phyloP scores from a whole-genome alignment of 2,329 filamentous ascomycete genomes.

The Hymenoscyphus infarciens region DNA sequence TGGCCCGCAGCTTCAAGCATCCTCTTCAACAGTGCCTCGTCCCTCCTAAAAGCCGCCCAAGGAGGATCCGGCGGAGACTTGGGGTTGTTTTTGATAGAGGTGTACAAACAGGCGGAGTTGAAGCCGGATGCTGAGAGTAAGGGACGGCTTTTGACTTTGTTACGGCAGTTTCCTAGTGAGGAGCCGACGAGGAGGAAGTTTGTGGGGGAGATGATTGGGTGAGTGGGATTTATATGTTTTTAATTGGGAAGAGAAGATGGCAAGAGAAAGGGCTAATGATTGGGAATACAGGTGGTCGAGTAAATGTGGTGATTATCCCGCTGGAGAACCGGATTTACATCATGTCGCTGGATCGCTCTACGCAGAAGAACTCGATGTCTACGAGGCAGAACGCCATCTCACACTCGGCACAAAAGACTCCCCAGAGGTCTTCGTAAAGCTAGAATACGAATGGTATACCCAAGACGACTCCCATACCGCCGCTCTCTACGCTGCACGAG shows the following conservation, averaged over 20 bases:
- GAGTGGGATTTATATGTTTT: constrained; percentile 36
- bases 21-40: constrained; percentile 76
- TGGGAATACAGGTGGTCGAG: constrained; percentile 65
- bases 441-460: constrained; percentile 94
- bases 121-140: constrained; percentile 71
- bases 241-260: no score
- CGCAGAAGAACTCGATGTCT: constrained; percentile 88
- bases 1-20: constrained; percentile 85
- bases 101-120: constrained; percentile 83
- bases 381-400: constrained; percentile 90
- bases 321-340: constrained; percentile 90
- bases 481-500: constrained; percentile 79
- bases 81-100: constrained; percentile 81
- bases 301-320: constrained; percentile 80
- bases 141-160: constrained; percentile 70
- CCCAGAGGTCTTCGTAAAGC: constrained; percentile 69
- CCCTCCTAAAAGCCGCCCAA: constrained; percentile 87
- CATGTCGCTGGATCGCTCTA: constrained; percentile 85
- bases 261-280: constrained; percentile 9
- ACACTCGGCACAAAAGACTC: constrained; percentile 87
- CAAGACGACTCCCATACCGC: constrained; percentile 86
- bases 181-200: constrained; percentile 94
- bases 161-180: constrained; percentile 74
- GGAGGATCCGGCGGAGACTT: constrained; percentile 90
- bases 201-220: constrained; percentile 78